Percentiles rank a stretch among this genome's conserved stretches.
phyloP scores from a whole-genome alignment of 2,329 filamentous ascomycete genomes.

The Ambrosiella cleistominuta region DNA sequence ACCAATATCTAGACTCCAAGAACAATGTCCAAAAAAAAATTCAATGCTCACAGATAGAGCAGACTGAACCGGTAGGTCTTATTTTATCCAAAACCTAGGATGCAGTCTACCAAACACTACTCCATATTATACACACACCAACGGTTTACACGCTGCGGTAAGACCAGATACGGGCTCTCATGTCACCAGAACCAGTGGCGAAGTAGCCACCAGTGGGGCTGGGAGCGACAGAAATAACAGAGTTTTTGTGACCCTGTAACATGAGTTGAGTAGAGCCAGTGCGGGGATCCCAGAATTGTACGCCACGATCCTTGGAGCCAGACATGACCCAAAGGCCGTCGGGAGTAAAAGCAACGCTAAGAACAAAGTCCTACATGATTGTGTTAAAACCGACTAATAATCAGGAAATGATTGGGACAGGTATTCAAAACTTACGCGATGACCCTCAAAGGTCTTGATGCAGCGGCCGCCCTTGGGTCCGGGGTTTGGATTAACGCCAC shows the following conservation, averaged over 20 bases:
- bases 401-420: neutral
- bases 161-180: conserved; percentile 95
- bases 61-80: neutral
- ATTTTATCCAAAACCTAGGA: neutral
- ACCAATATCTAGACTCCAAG: neutral
- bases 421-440: conserved; percentile 45
- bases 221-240: conserved; percentile 90
- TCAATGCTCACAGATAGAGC: neutral
- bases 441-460: conserved; percentile 90
- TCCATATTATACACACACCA: neutral
- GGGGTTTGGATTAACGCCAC: conserved; percentile 42
- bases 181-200: conserved; percentile 91
- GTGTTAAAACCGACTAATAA: conserved; percentile 16
- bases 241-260: conserved; percentile 98
- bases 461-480: conserved; percentile 76
- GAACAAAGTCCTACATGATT: conserved; percentile 63
- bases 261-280: conserved; percentile 92
- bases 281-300: conserved; percentile 95
- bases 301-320: conserved; percentile 89
- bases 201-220: conserved; percentile 79
- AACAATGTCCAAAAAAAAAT: neutral
- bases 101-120: neutral
- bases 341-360: conserved; percentile 86
- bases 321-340: conserved; percentile 93
- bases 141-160: conserved; percentile 30